phyloP scores from a whole-genome alignment of 192 early-diverging fungal species.

The Coemansia sp. region DNA sequence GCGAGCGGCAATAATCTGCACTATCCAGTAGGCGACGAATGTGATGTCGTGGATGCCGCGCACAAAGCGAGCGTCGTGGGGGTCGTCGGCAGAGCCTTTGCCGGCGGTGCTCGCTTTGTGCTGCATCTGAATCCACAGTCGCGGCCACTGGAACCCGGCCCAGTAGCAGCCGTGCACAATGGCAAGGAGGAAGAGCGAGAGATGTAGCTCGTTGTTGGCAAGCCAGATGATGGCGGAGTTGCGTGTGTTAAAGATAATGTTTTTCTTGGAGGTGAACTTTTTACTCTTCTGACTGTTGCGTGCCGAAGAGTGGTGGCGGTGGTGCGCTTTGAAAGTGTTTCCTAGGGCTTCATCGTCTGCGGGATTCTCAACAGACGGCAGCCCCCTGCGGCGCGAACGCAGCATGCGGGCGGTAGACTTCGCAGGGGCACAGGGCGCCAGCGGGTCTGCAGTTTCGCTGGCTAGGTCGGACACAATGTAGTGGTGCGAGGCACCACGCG shows the following conservation, averaged over 20 bases:
- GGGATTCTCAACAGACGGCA: conserved; percentile 7
- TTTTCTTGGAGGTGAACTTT: conserved; percentile 1
- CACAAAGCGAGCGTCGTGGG: conserved; percentile 16
- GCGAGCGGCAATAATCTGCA: conserved; percentile 66
- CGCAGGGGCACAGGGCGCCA: conserved; percentile 1
- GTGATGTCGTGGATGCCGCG: conserved; percentile 62
- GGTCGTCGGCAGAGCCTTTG: neutral
- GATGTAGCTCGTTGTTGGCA: conserved; percentile 35
- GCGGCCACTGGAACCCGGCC: conserved; percentile 38
- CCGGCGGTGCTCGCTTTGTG: conserved; percentile 16
- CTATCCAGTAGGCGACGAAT: conserved; percentile 67
- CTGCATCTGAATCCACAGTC: conserved; percentile 34
- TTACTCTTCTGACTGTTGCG: neutral
- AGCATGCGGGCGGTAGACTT: conserved; percentile 6
- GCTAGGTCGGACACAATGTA: conserved; percentile 5
- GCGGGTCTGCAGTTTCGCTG: conserved; percentile 13
- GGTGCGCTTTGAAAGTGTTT: neutral
- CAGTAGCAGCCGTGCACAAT: conserved; percentile 33
- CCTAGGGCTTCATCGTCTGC: conserved; percentile 3
- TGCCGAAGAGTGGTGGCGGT: conserved; percentile 1
- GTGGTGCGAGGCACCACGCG: conserved; percentile 6
- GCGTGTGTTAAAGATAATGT: conserved; percentile 42
- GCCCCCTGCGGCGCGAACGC: conserved; percentile 18
- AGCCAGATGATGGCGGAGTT: conserved; percentile 41
- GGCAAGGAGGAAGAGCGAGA: conserved; percentile 24